phyloP scores from a whole-genome alignment of 192 early-diverging fungal species.

The Globomyces pollinis-pini region DNA sequence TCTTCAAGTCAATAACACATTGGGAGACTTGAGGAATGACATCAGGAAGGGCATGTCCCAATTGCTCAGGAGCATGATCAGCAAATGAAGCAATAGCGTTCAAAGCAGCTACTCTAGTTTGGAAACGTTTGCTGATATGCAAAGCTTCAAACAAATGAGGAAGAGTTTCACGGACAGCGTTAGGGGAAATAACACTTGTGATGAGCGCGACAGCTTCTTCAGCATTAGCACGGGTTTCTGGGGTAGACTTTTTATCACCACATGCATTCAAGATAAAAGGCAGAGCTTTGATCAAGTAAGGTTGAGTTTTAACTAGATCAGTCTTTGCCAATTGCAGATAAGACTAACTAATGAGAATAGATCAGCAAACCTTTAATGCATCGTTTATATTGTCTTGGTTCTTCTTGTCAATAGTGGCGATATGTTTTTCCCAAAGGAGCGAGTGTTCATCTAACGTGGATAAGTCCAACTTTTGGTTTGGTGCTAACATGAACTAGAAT shows the following conservation, averaged over 20 bases:
- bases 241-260: slow-evolving; percentile 17
- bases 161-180: slow-evolving; percentile 13
- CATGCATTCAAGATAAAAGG: slow-evolving; percentile 7
- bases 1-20: slow-evolving; percentile 68
- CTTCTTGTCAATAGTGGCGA: slow-evolving; percentile 5
- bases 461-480: too few species aligned
- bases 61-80: slow-evolving; percentile 34
- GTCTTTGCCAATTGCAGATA: slow-evolving; percentile 5
- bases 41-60: slow-evolving; percentile 38
- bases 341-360: too few species aligned
- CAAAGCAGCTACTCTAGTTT: slow-evolving; percentile 37
- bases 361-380: background rate
- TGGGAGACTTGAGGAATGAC: slow-evolving; percentile 67
- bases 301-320: slow-evolving; percentile 4
- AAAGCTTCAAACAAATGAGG: slow-evolving; percentile 26
- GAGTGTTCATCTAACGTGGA: too few species aligned
- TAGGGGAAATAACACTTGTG: slow-evolving; percentile 5
- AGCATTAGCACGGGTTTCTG: slow-evolving; percentile 2
- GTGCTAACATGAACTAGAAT: too few species aligned
- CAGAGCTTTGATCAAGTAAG: slow-evolving; percentile 12
- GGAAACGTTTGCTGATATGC: slow-evolving; percentile 29
- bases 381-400: background rate
- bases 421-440: too few species aligned
- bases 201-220: background rate
- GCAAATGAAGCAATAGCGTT: slow-evolving; percentile 24